A percentile compares a stretch with the other conserved stretches of the same genome.
phyloP scores from a whole-genome alignment of 495 filamentous ascomycete species.

The Tricharina praecox region DNA sequence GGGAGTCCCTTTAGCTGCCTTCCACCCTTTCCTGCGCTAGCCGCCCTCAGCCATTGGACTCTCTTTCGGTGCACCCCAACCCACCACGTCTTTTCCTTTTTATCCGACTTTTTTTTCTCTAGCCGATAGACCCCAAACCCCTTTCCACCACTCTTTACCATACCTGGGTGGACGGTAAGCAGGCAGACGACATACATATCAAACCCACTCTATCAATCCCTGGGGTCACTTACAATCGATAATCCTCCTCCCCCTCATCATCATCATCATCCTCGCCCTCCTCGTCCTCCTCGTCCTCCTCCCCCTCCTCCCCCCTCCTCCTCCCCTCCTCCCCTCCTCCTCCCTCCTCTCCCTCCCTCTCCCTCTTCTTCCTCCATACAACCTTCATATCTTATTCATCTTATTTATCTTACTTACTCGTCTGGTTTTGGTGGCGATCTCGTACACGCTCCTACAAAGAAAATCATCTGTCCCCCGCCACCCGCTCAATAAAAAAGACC shows the following conservation, averaged over 20 bases:
- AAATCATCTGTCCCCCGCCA: background rate
- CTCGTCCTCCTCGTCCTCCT: constrained; percentile 15
- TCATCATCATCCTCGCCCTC: constrained; percentile 25
- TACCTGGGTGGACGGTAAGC: constrained; percentile 1
- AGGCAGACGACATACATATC: background rate
- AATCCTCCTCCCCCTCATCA: background rate
- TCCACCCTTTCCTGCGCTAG: background rate
- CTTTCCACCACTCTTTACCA: constrained; percentile 3
- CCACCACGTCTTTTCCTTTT: constrained; percentile 1
- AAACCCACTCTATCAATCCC: too few species aligned
- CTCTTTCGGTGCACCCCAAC: too few species aligned
- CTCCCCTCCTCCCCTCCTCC: too few species aligned
- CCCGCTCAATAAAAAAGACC: too few species aligned
- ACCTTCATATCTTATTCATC: background rate
- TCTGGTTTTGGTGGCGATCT: too few species aligned
- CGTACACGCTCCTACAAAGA: too few species aligned
- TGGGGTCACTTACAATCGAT: background rate
- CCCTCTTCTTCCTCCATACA: background rate
- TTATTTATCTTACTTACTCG: too few species aligned
- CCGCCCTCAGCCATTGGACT: background rate
- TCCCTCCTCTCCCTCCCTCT: too few species aligned
- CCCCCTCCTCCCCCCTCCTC: too few species aligned
- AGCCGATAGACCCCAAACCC: constrained; percentile 6
- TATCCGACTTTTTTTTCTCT: constrained; percentile 3
- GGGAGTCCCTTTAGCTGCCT: constrained; percentile 4